phyloP scores from a whole-genome alignment of 805 yeast species.

The Limtongia smithiae region DNA sequence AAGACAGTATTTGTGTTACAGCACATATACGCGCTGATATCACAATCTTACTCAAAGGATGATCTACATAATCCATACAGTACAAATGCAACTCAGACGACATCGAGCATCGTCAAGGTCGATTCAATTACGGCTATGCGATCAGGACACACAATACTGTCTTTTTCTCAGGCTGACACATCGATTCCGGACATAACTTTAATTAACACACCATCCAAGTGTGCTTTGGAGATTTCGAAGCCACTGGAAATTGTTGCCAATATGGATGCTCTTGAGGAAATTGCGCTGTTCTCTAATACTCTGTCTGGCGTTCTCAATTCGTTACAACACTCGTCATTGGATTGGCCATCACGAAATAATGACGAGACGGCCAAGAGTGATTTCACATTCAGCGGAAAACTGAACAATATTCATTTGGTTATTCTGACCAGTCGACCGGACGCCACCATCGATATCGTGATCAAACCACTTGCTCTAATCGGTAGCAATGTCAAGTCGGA shows the following conservation, averaged over 20 bases:
- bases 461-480: slow-evolving; percentile 4
- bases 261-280: slow-evolving; percentile 9
- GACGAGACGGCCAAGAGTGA: neutral
- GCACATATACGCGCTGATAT: slow-evolving; percentile 9
- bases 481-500: slow-evolving; percentile 1
- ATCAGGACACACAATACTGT: slow-evolving; percentile 6
- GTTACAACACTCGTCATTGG: neutral
- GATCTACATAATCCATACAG: slow-evolving; percentile 13
- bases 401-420: neutral
- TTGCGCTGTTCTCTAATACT: neutral
- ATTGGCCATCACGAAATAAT: neutral
- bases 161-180: neutral
- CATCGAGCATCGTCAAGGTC: neutral
- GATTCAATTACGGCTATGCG: slow-evolving; percentile 12
- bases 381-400: slow-evolving; percentile 2
- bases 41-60: slow-evolving; percentile 15
- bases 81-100: slow-evolving; percentile 5
- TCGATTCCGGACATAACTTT: slow-evolving; percentile 14
- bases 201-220: neutral
- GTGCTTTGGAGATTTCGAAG: slow-evolving; percentile 8
- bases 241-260: slow-evolving; percentile 6
- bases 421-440: neutral
- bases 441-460: neutral
- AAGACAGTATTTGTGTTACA: slow-evolving; percentile 3
- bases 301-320: slow-evolving; percentile 2